Base-by-base conservation (phyloP, 2,329 filamentous ascomycete genomes). In the Exophiala viscosa region DNA sequence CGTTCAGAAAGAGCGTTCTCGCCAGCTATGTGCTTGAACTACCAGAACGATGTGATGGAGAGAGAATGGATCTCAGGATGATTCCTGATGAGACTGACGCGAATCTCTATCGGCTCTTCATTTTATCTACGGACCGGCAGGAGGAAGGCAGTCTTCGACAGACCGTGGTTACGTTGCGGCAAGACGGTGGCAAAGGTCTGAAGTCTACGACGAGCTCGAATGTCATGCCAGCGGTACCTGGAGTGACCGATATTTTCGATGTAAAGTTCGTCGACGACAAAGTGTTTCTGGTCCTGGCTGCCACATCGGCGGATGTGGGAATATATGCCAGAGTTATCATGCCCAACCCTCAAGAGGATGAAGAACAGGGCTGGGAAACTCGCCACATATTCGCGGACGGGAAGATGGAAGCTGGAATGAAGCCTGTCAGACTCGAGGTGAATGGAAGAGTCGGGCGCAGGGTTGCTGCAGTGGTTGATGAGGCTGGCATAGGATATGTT, bases 181-280 rank as follows among this genome's bases (percentile, higher is more conserved):
- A 51, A 18, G 48, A 50, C n/a, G 50, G 38, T 31, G 40, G 44
- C 6, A 59, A 54, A 28, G 31, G 36, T 18, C 31, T 55, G 33
- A 39, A 46, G 34, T 32, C 49, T 15, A 47, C 47, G 8, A 42
- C 40, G n/a, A 34, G 5, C 6, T 33, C 18, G 11, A 44, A 20
- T 18, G 14, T 20, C 17, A 32, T 23, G n/a, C 18, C 42, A 11
- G n/a, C 18, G 20, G 45, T 59, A 1, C 44, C 45, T 3, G 70
- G 67, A 1, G 63, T 69, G 5, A 70, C 70, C 9, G 70, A 67
- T n/a, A 69, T 85, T 13, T 67, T 82, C 15, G 85, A 90, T 64
- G 67, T 86, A 11, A 84, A 85, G 64, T 89, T 90, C 62, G 76
- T 88, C 39, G 77, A 86, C 61, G 81, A 86, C 50, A 68, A 76